Conservation (phyloP, 1,284 basidiomycete species). For the Fomes fomentarius region DNA sequence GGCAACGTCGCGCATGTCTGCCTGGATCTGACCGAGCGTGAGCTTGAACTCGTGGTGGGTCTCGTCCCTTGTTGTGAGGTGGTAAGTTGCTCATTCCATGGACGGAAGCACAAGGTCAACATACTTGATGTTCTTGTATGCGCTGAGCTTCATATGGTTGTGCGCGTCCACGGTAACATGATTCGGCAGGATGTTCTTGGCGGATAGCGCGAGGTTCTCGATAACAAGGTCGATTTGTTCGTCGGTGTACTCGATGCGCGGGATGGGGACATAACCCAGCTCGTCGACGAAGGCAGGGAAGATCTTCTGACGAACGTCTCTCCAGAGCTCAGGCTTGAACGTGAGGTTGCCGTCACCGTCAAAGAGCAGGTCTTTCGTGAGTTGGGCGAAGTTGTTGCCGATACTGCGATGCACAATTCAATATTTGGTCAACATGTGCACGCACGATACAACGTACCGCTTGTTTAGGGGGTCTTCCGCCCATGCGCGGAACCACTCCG, state of each 20-base stretch:
- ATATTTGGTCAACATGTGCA: too few species aligned
- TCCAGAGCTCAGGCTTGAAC: slow-evolving; percentile 92
- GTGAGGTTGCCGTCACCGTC: slow-evolving; percentile 72
- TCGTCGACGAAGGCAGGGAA: slow-evolving; percentile 78
- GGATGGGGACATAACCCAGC: slow-evolving; percentile 91
- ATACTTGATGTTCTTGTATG: slow-evolving; percentile 58
- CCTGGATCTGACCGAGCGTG: slow-evolving; percentile 85
- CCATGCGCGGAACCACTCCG: slow-evolving; percentile 82
- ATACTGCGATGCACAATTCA: slow-evolving; percentile 56
- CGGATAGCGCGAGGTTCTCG: slow-evolving; percentile 91
- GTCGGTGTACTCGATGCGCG: slow-evolving; percentile 91
- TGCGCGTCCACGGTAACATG: slow-evolving; percentile 80
- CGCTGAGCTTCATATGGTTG: slow-evolving; percentile 83
- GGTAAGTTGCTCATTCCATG: not conserved
- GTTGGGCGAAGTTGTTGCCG: slow-evolving; percentile 80
- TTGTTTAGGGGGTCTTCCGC: slow-evolving; percentile 84
- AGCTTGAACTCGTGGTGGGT: slow-evolving; percentile 73
- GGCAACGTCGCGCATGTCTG: slow-evolving; percentile 89
- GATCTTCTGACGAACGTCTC: slow-evolving; percentile 83
- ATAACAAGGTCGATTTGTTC: slow-evolving; percentile 86
- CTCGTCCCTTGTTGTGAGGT: slow-evolving; percentile 49
- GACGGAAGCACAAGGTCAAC: slow-evolving; percentile 34
- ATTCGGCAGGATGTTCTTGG: slow-evolving; percentile 83
- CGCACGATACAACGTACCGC: slow-evolving; percentile 52
- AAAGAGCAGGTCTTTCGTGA: slow-evolving; percentile 74